Base-by-base conservation (phyloP, 495 filamentous ascomycete genomes). In the Aspergillus affinis region DNA sequence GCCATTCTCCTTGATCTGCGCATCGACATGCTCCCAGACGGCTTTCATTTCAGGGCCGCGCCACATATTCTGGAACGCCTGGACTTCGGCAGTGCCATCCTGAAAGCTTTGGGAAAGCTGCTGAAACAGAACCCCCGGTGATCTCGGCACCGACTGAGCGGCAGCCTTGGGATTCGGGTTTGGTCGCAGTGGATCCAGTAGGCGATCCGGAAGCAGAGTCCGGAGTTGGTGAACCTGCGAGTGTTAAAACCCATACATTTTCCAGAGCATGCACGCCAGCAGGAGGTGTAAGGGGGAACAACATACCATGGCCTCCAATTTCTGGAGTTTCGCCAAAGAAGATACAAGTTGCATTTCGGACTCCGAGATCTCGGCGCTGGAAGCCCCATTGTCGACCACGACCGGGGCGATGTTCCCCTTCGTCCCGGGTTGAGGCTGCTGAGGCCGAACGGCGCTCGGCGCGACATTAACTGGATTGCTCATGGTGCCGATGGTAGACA, bases 281-380 rank as follows among this genome's bases (percentile, higher is more conserved):
- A 26, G 23, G 23, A 26, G 2, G 23, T 4, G 23, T 2, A 26
- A 26, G 23, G 23, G 23, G 23, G 23, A 26, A 26, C 23, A 26
- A 26, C 68, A 41, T 41, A 77, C 76, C 63, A 69, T 75, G 23
- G 66, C 56, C 52, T 79, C 77, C 3, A 79, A 58, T 55, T 78
- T 67, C 61, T 79, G 77, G 2, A 79, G 69, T 55, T 78, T 78
- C 17, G 73, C 72, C 29, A 79, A 65, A 48, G 77, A 79, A 8
- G 74, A 73, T 8, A 78, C 70, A 13, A 79, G 70, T 49, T 79
- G 74, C 29, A 75, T 57, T 47, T 79, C 77, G 6, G 73, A 73
- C 12, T 75, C 68, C 61, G 72, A 71, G 51, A 59, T 47, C 12
- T 63, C 57, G 8, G 49, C 17, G 26, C 29, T 29, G 27, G 26